Percentiles rank a stretch among this genome's conserved stretches.
These are phyloP conservation scores for Colletotrichum endophyticum DNA, from an alignment of 2,329 filamentous ascomycete genomes.

Conservation along the genomic window DNA sequence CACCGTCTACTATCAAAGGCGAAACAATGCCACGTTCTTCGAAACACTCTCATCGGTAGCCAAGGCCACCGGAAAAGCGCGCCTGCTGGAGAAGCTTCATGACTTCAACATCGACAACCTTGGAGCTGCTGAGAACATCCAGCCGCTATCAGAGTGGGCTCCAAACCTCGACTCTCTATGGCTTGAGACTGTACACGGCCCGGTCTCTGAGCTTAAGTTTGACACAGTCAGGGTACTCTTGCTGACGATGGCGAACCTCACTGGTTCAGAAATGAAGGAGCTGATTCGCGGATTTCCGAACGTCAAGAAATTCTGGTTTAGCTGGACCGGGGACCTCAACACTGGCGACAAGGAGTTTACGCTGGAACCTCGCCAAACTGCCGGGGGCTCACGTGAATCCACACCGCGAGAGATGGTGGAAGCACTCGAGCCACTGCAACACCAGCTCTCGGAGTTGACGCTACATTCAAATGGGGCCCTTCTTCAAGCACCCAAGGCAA, in stretches of 20 bases:
- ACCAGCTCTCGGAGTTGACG: neutral
- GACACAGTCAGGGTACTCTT: neutral
- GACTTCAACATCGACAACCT: neutral
- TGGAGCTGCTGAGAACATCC: rapidly evolving
- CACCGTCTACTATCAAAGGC: neutral
- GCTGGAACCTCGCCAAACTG: neutral
- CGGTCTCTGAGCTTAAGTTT: neutral
- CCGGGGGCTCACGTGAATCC: neutral
- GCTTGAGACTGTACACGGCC: neutral
- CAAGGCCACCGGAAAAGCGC: rapidly evolving
- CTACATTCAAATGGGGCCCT: neutral
- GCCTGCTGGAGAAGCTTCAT: rapidly evolving
- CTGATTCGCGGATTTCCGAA: neutral
- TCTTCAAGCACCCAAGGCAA: neutral
- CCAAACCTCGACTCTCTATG: neutral
- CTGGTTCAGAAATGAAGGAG: neutral
- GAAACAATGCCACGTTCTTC: neutral
- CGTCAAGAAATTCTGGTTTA: neutral
- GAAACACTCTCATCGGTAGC: neutral
- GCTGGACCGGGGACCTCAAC: neutral
- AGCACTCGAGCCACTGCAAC: neutral
- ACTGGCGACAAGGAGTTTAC: too few species aligned
- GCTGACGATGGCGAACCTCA: neutral
- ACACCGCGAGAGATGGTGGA: neutral
- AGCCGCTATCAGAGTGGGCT: neutral